Evolutionary conservation across 2,329 filamentous ascomycete genomes (phyloP).

Genomic region (Juglanconis oblonga): DNA sequence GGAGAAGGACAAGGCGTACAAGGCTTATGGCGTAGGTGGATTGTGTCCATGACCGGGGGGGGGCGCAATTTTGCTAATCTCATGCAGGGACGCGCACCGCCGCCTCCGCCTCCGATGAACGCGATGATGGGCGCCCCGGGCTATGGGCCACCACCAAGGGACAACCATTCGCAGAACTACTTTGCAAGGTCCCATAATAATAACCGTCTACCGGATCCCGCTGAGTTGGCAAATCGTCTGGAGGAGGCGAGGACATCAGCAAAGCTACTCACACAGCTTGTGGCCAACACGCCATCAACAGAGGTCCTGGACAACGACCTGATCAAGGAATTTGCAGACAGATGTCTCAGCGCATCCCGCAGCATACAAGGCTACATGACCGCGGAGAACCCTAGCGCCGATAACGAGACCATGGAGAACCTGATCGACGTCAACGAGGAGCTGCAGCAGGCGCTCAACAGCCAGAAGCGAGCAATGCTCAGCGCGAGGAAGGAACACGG

Average conservation of each 20-base stretch:
- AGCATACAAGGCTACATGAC: constrained; percentile 86
- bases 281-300: constrained; percentile 75
- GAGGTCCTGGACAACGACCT: constrained; percentile 84
- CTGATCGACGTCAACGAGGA: constrained; percentile 95
- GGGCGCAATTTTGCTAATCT: constrained; percentile 16
- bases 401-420: constrained; percentile 90
- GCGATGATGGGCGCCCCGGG: constrained; percentile 32
- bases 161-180: constrained; percentile 52
- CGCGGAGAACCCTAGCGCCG: constrained; percentile 72
- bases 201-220: constrained; percentile 59
- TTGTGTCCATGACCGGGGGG: neutral
- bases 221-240: constrained; percentile 77
- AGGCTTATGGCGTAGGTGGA: constrained; percentile 46
- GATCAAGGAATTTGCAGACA: constrained; percentile 85
- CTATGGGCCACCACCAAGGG: constrained; percentile 31
- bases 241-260: constrained; percentile 90
- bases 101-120: constrained; percentile 31
- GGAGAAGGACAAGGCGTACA: constrained; percentile 68
- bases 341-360: constrained; percentile 76
- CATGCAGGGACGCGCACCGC: constrained; percentile 23
- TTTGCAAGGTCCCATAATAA: constrained; percentile 51
- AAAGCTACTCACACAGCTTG: constrained; percentile 85
- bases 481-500: constrained; percentile 57
- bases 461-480: constrained; percentile 79
- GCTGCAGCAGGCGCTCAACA: constrained; percentile 75